These are phyloP conservation scores for Corymbia maculata DNA, from an alignment of 345 rosid genomes.

Conservation along the genomic window DNA sequence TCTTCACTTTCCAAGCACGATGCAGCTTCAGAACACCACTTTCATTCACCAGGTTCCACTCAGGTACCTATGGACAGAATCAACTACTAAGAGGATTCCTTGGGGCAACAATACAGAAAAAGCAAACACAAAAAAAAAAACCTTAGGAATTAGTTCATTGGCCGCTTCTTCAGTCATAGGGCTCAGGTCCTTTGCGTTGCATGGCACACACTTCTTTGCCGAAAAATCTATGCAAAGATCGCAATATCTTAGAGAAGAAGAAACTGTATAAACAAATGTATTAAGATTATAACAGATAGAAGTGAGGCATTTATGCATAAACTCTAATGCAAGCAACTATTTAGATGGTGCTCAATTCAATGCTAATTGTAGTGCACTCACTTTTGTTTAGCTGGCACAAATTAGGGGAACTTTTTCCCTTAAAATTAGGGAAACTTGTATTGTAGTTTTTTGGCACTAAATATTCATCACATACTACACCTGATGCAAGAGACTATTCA, in stretches of 20 bases:
- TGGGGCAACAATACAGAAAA: not conserved
- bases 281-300: not conserved
- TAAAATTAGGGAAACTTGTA: not conserved
- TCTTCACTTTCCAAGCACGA: constrained; percentile 62
- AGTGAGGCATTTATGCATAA: not conserved
- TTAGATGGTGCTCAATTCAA: not conserved
- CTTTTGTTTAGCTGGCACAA: not conserved
- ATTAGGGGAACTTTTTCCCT: not conserved
- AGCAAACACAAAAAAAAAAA: not conserved
- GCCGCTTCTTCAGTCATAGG: constrained; percentile 85
- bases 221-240: constrained; percentile 41
- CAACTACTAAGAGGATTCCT: not conserved
- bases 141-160: constrained; percentile 44
- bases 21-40: constrained; percentile 59
- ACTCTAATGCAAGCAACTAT: not conserved
- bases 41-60: constrained; percentile 77
- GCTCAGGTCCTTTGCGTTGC: constrained; percentile 65
- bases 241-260: not conserved
- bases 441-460: not conserved
- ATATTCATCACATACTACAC: not conserved
- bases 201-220: constrained; percentile 80
- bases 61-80: constrained; percentile 37
- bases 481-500: not conserved
- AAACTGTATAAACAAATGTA: not conserved
- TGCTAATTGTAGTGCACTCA: not conserved